Base-by-base conservation (phyloP, 768 basidiomycete genomes). In the Leccinum disarticulatum region DNA sequence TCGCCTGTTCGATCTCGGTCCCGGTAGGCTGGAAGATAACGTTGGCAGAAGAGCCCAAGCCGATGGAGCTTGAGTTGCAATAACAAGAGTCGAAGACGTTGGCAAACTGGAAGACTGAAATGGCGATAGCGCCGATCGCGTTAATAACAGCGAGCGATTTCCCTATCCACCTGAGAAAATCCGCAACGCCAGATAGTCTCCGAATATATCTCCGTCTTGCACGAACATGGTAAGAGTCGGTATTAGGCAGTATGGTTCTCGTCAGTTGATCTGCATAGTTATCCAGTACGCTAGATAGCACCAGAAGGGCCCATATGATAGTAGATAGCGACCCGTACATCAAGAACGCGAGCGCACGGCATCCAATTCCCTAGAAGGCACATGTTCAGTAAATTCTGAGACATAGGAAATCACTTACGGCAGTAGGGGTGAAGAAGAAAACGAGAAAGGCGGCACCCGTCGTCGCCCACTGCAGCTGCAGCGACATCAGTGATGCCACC, bases 21-120 rank as follows among this genome's bases (percentile, higher is more conserved):
- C 7, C 0, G 4, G 0, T 1, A 0, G 56, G 19, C 1, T 11
- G 6, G 1, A 77, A 68, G 15, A 79, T 70, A n/a, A 69, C 48
- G 50, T 69, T 78, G 3, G 76, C 75, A 0, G 41, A 35, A 1
- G 47, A 6, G 13, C 70, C 66, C 62, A 64, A 60, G 0, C 38
- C 52, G 4, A 57, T 55, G 6, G 70, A 60, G 46, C 65, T 73
- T 22, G 73, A 65, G 35, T 70, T 62, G 35, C 74, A 76, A 15
- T 64, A 76, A 51, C 75, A 76, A 6, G 57, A 64, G 15, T 64
- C 54, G 48, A 63, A 76, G 10, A 69, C 50, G 30, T 64, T 57
- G 6, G 67, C 51, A 38, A 66, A 76, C 46, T 76, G 73, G 33
- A 74, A 63, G 11, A 75, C 4, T 13, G 70, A 74, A n/a, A 56